Evolutionary conservation across 1,284 basidiomycete genomes (phyloP).

Genomic region (Malassezia dermatis): DNA sequence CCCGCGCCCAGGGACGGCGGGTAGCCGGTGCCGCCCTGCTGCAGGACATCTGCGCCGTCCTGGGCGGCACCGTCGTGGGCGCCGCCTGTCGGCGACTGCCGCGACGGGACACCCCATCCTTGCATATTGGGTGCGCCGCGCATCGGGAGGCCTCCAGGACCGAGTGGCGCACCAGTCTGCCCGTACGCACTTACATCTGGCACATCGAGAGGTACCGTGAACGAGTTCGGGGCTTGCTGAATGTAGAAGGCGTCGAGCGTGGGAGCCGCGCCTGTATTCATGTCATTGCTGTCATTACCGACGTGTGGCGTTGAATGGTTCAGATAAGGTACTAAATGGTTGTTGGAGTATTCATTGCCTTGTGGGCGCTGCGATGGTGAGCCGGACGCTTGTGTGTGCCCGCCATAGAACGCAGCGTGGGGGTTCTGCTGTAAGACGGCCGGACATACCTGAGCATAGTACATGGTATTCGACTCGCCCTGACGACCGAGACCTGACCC

Average conservation of each 20-base stretch:
- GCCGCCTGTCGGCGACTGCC: conserved; percentile 3
- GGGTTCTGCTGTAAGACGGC: background rate
- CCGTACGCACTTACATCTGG: conserved; percentile 12
- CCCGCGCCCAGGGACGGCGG: background rate
- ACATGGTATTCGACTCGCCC: conserved; percentile 15
- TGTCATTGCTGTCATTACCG: conserved; percentile 7
- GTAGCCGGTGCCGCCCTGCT: conserved; percentile 5
- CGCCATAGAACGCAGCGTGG: conserved; percentile 7
- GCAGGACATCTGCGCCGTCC: conserved; percentile 10
- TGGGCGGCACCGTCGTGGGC: conserved; percentile 5
- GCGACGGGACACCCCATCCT: conserved; percentile 8
- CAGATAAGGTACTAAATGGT: conserved; percentile 11
- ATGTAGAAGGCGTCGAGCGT: conserved; percentile 17
- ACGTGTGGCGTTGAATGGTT: conserved; percentile 5
- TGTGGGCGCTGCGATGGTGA: conserved; percentile 4
- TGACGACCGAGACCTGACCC: conserved; percentile 5
- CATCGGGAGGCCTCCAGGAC: conserved; percentile 1
- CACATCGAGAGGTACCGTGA: conserved; percentile 15
- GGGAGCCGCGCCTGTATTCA: conserved; percentile 3
- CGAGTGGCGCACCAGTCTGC: conserved; percentile 4
- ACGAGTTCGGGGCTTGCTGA: conserved; percentile 15
- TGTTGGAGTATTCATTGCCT: conserved; percentile 1
- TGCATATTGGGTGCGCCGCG: conserved; percentile 11
- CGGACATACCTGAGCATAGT: conserved; percentile 15
- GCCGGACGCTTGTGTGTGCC: conserved; percentile 2